Evolutionary conservation across 495 filamentous ascomycete genomes (phyloP), one percentile per base, ranked within the genome.

Genomic region (Hypoxylon lienhwacheense): DNA sequence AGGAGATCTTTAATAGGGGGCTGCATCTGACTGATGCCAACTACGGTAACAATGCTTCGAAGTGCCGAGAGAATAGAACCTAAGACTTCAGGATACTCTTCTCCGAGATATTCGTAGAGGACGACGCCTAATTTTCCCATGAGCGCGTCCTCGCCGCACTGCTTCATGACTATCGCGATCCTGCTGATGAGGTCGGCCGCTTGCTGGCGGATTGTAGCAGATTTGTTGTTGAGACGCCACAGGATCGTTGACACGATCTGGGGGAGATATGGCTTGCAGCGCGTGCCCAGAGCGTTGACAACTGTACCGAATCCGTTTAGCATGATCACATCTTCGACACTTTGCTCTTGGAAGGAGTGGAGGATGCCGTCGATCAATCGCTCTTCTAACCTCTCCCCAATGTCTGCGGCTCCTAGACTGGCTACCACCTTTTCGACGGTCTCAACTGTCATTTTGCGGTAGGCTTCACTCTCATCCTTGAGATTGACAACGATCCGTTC

Each of bases 281-380:
- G 86, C 11, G 86, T 90, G 41, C 92, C 89, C 3, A 99, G 81
- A 8, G 95, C 91, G 70, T 97, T 97, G 20, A 99, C 90, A 21
- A 96, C 91, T 3, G 95, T 97, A 36, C 93, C 95, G 61, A 99
- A 97, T n/a, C 95, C 95, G 69, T 99, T 97, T 45, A 99, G 77
- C 77, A 99, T 91, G 41, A 97, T 82, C 33, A 95, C 82, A 64
- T 99, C 95, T 66, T 97, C 93, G 29, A 97, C 89, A 64, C 87
- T 95, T 72, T 99, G 95, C 69, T 99, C 95, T 67, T 97, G 95
- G 83, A 99, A 99, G 8, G 91, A 88, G 63, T 90, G 87, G 26
- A 99, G 79, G n/a, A 97, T 90, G 72, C 95, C 95, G 59, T 99
- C 95, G 37, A 99, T 88, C 10, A 99, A 77, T 29, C 89, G 79